phyloP scores from a whole-genome alignment of 345 rosid genomes.

The Cochlearia excelsa region DNA sequence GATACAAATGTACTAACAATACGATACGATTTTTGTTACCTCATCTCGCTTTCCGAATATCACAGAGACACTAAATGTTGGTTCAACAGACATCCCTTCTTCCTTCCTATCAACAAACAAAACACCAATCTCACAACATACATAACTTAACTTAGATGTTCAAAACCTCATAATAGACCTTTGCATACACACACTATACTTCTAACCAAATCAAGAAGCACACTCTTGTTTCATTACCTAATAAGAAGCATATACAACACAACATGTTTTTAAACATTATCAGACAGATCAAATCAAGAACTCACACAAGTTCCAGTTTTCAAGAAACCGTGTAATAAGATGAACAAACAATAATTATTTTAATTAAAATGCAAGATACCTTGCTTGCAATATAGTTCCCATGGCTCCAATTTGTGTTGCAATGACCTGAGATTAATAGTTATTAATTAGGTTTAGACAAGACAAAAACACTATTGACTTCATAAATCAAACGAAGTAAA shows the following conservation, averaged over 20 bases:
- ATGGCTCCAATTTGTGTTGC: constrained; percentile 84
- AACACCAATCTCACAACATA: neutral
- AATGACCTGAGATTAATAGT: constrained; percentile 53
- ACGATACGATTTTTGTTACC: constrained; percentile 38
- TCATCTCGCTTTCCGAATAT: constrained; percentile 90
- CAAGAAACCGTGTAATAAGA: neutral
- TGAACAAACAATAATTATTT: neutral
- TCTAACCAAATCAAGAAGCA: neutral
- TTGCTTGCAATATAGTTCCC: constrained; percentile 87
- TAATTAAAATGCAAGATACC: constrained; percentile 22
- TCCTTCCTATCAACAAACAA: constrained; percentile 44
- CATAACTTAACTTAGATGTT: neutral
- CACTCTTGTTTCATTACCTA: neutral
- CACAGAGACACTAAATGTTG: constrained; percentile 77
- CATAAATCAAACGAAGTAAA: constrained; percentile 10
- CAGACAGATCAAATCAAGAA: neutral
- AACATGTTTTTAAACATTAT: neutral
- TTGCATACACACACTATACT: no score
- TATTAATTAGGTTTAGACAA: constrained; percentile 19
- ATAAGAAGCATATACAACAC: neutral
- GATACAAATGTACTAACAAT: no score
- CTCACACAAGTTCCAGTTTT: constrained; percentile 7
- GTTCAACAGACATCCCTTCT: constrained; percentile 70
- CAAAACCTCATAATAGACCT: neutral
- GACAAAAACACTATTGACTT: neutral